These are phyloP conservation scores for Phascolomyces articulosus DNA, from an alignment of 371 early-diverging fungal species.

Conservation along the genomic window DNA sequence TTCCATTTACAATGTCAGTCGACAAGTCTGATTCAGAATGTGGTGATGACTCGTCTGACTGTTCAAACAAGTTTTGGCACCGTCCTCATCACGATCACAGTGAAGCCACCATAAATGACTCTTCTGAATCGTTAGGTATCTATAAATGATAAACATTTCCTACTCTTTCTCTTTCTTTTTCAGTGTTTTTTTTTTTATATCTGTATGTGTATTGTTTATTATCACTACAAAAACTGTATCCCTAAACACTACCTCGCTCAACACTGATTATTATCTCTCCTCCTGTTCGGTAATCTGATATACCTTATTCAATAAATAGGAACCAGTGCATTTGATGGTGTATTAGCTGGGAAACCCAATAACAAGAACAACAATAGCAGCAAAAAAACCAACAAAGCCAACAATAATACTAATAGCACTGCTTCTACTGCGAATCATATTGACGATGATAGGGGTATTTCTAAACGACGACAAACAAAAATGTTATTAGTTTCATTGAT, in stretches of 20 bases:
- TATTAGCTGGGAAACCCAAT: background rate
- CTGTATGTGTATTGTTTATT: too few species aligned
- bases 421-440: background rate
- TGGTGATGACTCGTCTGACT: conserved; percentile 11
- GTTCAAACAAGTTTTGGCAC: conserved; percentile 30
- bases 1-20: background rate
- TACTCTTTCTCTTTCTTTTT: too few species aligned
- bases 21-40: conserved; percentile 6
- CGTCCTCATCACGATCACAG: conserved; percentile 8
- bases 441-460: conserved; percentile 2
- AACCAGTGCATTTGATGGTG: background rate
- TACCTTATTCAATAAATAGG: background rate
- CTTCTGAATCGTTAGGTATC: background rate
- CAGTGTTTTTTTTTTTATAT: too few species aligned
- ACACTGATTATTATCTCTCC: too few species aligned
- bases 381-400: too few species aligned
- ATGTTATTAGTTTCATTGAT: conserved; percentile 76
- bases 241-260: too few species aligned
- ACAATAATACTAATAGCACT: too few species aligned
- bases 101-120: conserved; percentile 7
- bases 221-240: too few species aligned
- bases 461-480: conserved; percentile 66
- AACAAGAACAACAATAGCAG: too few species aligned
- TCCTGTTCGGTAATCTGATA: too few species aligned
- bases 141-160: background rate